phyloP scores from a whole-genome alignment of 2,329 filamentous ascomycete species.

The Botryotinia narcissicola region DNA sequence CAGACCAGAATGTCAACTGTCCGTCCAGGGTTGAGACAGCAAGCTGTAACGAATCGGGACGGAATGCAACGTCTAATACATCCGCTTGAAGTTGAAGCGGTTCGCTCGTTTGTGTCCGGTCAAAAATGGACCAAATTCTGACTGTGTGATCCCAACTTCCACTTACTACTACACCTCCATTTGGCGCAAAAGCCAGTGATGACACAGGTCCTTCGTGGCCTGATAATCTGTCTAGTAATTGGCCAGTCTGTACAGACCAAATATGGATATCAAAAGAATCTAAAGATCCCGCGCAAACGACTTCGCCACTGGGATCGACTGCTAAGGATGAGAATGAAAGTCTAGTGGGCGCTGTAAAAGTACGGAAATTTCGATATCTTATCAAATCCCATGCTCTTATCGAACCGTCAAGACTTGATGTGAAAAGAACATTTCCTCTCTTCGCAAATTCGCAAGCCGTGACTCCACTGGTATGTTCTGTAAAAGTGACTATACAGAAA shows the following conservation, averaged over 20 bases:
- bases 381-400: slow-evolving; percentile 95
- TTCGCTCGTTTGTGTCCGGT: slow-evolving; percentile 89
- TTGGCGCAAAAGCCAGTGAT: slow-evolving; percentile 81
- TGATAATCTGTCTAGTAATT: slow-evolving; percentile 83
- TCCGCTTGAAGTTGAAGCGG: slow-evolving; percentile 90
- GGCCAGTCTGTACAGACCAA: slow-evolving; percentile 97
- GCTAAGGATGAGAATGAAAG: slow-evolving; percentile 92
- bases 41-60: slow-evolving; percentile 87
- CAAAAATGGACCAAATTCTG: slow-evolving; percentile 94
- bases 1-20: slow-evolving; percentile 91
- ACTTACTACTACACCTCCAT: slow-evolving; percentile 79
- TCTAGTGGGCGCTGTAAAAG: slow-evolving; percentile 89
- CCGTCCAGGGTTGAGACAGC: slow-evolving; percentile 92
- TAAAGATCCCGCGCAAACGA: slow-evolving; percentile 89
- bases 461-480: slow-evolving; percentile 91
- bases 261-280: slow-evolving; percentile 98
- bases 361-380: slow-evolving; percentile 93
- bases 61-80: slow-evolving; percentile 79
- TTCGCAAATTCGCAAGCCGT: slow-evolving; percentile 94
- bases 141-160: slow-evolving; percentile 97
- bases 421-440: slow-evolving; percentile 93
- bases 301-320: slow-evolving; percentile 95
- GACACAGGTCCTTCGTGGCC: slow-evolving; percentile 95
- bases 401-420: slow-evolving; percentile 89
- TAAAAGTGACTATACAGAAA: slow-evolving; percentile 97